Base-by-base conservation (phyloP, 176 grass and related monocot species). In the Musa acuminata region DNA sequence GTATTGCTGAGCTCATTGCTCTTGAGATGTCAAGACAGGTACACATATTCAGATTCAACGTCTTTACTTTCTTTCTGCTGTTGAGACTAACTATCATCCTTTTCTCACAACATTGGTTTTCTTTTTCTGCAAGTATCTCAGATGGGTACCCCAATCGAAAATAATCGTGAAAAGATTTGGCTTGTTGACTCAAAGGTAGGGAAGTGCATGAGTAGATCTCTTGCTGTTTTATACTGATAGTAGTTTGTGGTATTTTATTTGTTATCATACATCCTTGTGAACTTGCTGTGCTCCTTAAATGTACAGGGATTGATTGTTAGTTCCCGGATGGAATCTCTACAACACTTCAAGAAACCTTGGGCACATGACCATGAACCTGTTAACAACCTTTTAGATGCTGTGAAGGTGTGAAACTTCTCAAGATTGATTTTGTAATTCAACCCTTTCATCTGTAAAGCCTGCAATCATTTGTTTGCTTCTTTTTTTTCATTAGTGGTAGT, bases 1-100 rank as follows among this genome's bases (percentile, higher is more conserved):
- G 95, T 82, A 99, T 99, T 68, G 95, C 95, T n/a, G 88, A 99
- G 74, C 90, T 99, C 24, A 99, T 99, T 81, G 95, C 95, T 80
- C 88, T 94, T 55, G 80, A 99, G 84, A 99, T 99, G 3, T 94
- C 95, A 50, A 99, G 82, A 81, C 86, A 99, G 95, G 95, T 99
- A 87, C 22, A 52, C 52, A 72, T 13, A 70, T 70, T 70, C 7
- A 50, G n/a, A 20, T 48, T 51, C 29, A 48, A 19, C 11, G n/a
- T 10, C 63, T 65, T 65, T 26, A 65, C 9, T 55, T 52, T 9
- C 55, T 35, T 65, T 23, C 52, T 51, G 51, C 12, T 65, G 9
- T 72, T 55, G 49, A 11, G 22, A 62, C 64, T 54, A 2, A 78
- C 14, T 14, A 69, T 21, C 16, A 60, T 26, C 6, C 13, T 69